Base-by-base conservation (phyloP, 805 yeast genomes). In the Metschnikowia cubensis region DNA sequence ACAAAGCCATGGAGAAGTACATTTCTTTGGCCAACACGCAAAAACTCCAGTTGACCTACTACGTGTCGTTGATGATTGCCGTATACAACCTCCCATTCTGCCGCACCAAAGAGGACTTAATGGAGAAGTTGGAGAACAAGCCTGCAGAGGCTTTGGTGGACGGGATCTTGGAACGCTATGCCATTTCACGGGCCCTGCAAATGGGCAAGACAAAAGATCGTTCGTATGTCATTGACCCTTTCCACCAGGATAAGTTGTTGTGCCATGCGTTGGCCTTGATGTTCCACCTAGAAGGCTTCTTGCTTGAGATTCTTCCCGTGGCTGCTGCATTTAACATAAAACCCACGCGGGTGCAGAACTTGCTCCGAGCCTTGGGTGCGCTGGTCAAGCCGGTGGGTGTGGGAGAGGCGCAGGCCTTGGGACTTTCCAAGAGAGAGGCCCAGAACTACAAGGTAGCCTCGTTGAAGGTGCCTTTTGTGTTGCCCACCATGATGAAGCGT, bases 351-450 rank as follows among this genome's bases (percentile, higher is more conserved):
- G 69, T 89, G 50, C 79, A 76, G 3, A 80, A 80, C 33, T 73
- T 94, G 50, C 83, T 87, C 68, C 84, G 82, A 65, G 85, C 90
- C 13, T 69, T 92, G 53, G 99, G 99, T 52, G 92, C 96, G 59
- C 66, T 69, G 20, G 81, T 89, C 46, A 88, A 87, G 68, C 77
- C 82, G 47, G 83, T 89, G 33, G 79, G 90, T 17, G 81, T 76
- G 34, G 77, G 84, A n/a, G 86, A 85, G 68, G 89, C 89, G 35
- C 89, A 84, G 60, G 85, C 85, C 3, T 77, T 83, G 56, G 86
- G 85, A 31, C 75, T 86, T 51, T 80, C 86, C 45, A 84, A 80
- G 67, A 68, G 77, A 47, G 71, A 77, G 48, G 84, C 84, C 13
- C 66, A 81, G 8, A 76, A 82, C 35, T 85, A 86, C 69, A 89